These are phyloP conservation scores for Colletotrichum musicola DNA, from an alignment of 2,329 filamentous ascomycete species.

Conservation along the genomic window DNA sequence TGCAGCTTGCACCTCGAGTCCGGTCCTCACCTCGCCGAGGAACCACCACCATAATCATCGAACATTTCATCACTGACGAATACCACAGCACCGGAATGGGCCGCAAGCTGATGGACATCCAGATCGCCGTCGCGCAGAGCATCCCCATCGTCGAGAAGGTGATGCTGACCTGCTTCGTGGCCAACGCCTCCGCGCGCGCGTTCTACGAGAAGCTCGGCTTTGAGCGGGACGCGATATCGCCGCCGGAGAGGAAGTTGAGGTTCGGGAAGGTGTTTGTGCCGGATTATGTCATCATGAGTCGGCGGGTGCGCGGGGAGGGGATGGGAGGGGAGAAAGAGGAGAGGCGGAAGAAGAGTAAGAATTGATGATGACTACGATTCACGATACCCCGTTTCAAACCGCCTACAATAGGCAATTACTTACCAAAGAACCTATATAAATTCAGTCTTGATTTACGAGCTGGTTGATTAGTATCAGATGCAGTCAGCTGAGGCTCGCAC, in stretches of 20 bases:
- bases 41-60: too few species aligned
- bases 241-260: conserved; percentile 64
- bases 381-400: too few species aligned
- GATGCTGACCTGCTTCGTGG: conserved; percentile 80
- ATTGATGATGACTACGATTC: neutral
- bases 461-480: neutral
- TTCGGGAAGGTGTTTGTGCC: conserved; percentile 65
- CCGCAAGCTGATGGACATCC: conserved; percentile 67
- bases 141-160: conserved; percentile 71
- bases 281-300: conserved; percentile 73
- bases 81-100: conserved; percentile 74
- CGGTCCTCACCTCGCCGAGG: too few species aligned
- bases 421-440: too few species aligned
- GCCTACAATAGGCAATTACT: too few species aligned
- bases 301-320: conserved; percentile 46
- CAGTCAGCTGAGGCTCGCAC: neutral
- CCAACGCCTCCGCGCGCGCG: conserved; percentile 66
- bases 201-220: conserved; percentile 76
- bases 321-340: neutral
- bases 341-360: neutral
- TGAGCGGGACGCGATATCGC: conserved; percentile 66
- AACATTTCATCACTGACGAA: conserved; percentile 7
- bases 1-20: too few species aligned
- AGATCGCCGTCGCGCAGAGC: conserved; percentile 64
- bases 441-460: too few species aligned